Percentiles rank a stretch among this genome's conserved stretches.
Conservation (phyloP, 805 yeast genomes). For the Saccharomycopsis amapae region DNA sequence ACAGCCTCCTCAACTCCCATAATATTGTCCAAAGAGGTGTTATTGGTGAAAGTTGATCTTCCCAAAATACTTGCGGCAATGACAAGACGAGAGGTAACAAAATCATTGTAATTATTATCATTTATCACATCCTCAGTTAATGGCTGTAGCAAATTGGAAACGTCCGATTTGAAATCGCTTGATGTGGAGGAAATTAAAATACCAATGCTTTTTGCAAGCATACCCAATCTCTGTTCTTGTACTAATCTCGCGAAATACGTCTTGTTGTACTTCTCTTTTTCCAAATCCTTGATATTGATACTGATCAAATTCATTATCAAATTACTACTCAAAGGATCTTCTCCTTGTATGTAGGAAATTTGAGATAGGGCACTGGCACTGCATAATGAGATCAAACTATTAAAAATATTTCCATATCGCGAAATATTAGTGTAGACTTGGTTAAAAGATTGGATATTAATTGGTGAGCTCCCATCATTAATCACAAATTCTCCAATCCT, state of each 20-base stretch:
- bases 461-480: neutral
- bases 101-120: constrained; percentile 11
- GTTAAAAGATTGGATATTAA: constrained; percentile 4
- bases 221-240: constrained; percentile 25
- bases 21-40: neutral
- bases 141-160: neutral
- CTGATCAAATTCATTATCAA: constrained; percentile 6
- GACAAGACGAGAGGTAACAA: constrained; percentile 7
- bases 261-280: constrained; percentile 10
- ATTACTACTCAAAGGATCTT: neutral
- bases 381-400: constrained; percentile 27
- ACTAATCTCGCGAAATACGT: constrained; percentile 19
- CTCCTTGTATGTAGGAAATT: neutral
- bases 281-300: neutral
- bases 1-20: neutral
- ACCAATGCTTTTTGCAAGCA: constrained; percentile 26
- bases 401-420: constrained; percentile 23
- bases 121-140: neutral
- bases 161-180: neutral
- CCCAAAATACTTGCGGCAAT: constrained; percentile 12
- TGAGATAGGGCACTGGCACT: constrained; percentile 6
- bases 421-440: constrained; percentile 9
- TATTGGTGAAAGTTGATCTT: neutral
- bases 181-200: constrained; percentile 20
- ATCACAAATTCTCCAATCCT: neutral